Evolutionary conservation across 2,329 filamentous ascomycete genomes (phyloP), one percentile per base, ranked within the genome.

Genomic region (Aspergillus brunneoviolaceus): DNA sequence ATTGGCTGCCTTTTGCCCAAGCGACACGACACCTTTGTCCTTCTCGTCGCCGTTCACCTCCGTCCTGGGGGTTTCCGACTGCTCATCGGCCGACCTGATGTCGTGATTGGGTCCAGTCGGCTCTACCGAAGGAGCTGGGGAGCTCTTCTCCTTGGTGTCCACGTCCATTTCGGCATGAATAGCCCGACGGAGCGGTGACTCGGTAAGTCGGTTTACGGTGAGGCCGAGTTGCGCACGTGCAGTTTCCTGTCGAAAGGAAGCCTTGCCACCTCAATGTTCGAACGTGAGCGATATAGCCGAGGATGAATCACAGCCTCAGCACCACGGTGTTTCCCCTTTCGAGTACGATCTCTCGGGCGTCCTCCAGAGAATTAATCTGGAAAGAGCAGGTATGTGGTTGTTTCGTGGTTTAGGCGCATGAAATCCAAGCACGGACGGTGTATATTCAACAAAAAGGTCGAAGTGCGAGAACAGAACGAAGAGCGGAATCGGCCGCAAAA

Each of bases 1-100:
- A 71, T 85, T 85, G 35, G 71, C 39, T 16, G 39, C 64, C 66
- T 79, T 91, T 84, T 74, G 87, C 83, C 77, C 89, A 78, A 89
- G 90, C 78, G 87, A 87, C 60, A 80, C 75, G 64, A 81, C 78
- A 63, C 81, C 78, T 68, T 78, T 76, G 64, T 81, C 78, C 67
- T 78, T 76, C 49, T 72, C 70, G 62, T 80, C 79, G 64, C 81
- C 77, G 65, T 77, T 77, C 59, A 73, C 70, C 65, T 80, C 77
- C 58, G 77, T 74, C 71, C 75, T 76, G 74, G 68, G 64, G 48
- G 70, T 79, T 72, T 70, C 70, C 35, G 68, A 62, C 53, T 70
- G 70, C 59, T 76, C 72, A 48, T 72, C 72, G 64, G 72, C 71
- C 55, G 75, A 74, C 54, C 70, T 72, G 58, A 70, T 68, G 56